A percentile compares a stretch with the other conserved stretches of the same genome.
These are phyloP conservation scores for Boletellus ananiceps DNA, from an alignment of 768 basidiomycete genomes.

Conservation along the genomic window DNA sequence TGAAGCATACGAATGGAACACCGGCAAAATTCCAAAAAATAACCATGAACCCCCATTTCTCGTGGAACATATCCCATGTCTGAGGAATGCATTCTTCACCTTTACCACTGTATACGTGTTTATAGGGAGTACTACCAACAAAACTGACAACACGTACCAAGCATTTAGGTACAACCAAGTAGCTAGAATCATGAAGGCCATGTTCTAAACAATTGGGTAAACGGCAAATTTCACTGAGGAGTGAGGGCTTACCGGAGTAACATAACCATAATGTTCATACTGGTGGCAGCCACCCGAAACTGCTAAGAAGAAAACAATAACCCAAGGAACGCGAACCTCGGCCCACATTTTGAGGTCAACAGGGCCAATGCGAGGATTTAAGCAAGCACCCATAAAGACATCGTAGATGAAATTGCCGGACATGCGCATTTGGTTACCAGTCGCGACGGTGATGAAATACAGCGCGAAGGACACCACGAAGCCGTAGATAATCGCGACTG, in stretches of 20 bases:
- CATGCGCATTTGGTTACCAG: slow-evolving; percentile 85
- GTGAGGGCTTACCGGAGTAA: slow-evolving; percentile 67
- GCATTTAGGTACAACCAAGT: slow-evolving; percentile 97
- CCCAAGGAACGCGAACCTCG: slow-evolving; percentile 96
- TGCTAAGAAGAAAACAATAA: slow-evolving; percentile 88
- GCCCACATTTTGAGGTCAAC: slow-evolving; percentile 99
- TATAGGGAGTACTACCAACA: background rate
- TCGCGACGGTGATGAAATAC: slow-evolving; percentile 73
- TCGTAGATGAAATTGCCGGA: slow-evolving; percentile 94
- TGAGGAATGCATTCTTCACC: slow-evolving; percentile 94
- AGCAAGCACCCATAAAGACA: slow-evolving; percentile 91
- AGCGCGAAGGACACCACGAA: slow-evolving; percentile 77
- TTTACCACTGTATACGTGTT: slow-evolving; percentile 54
- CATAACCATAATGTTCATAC: slow-evolving; percentile 86
- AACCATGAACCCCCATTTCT: slow-evolving; percentile 98
- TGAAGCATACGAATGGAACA: slow-evolving; percentile 74
- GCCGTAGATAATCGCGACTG: slow-evolving; percentile 90
- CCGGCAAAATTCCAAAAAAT: slow-evolving; percentile 98
- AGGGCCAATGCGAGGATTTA: slow-evolving; percentile 89
- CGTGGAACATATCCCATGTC: slow-evolving; percentile 99
- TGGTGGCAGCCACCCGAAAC: slow-evolving; percentile 94
- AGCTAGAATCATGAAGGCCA: slow-evolving; percentile 94
- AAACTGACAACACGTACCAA: slow-evolving; percentile 46
- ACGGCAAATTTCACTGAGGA: background rate
- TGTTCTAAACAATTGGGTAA: slow-evolving; percentile 54